These are phyloP conservation scores for Mesembryanthemum crystallinum DNA, from an alignment of 148 eudicot species.

Conservation along the genomic window DNA sequence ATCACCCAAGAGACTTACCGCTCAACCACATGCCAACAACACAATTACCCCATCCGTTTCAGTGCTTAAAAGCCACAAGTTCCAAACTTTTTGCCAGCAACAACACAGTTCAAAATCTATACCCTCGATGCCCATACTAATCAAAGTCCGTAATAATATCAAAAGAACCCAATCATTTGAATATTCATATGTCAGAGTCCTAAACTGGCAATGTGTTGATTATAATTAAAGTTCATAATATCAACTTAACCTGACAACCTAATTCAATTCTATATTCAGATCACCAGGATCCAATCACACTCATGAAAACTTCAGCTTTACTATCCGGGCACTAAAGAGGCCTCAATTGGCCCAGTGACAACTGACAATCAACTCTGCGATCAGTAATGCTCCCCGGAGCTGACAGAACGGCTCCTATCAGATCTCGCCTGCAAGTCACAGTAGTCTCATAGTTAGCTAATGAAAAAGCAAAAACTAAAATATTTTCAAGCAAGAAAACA, in stretches of 20 bases:
- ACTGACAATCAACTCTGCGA: background rate
- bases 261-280: background rate
- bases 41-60: too few species aligned
- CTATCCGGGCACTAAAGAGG: background rate
- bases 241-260: background rate
- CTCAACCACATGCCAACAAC: too few species aligned
- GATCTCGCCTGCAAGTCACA: conserved; percentile 40
- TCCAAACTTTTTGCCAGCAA: too few species aligned
- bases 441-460: background rate
- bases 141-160: too few species aligned
- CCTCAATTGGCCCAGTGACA: background rate
- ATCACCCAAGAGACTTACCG: too few species aligned
- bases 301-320: background rate
- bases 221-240: background rate
- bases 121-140: too few species aligned
- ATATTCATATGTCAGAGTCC: too few species aligned
- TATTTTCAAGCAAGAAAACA: too few species aligned
- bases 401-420: conserved; percentile 36
- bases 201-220: too few species aligned
- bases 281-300: background rate
- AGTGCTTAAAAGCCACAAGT: too few species aligned
- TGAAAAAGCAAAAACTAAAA: background rate
- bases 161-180: too few species aligned
- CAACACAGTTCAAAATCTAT: too few species aligned
- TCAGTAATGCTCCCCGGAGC: conserved; percentile 26